Evolutionary conservation across 2,329 filamentous ascomycete species (phyloP).

Genomic region (Botrytis galanthina): DNA sequence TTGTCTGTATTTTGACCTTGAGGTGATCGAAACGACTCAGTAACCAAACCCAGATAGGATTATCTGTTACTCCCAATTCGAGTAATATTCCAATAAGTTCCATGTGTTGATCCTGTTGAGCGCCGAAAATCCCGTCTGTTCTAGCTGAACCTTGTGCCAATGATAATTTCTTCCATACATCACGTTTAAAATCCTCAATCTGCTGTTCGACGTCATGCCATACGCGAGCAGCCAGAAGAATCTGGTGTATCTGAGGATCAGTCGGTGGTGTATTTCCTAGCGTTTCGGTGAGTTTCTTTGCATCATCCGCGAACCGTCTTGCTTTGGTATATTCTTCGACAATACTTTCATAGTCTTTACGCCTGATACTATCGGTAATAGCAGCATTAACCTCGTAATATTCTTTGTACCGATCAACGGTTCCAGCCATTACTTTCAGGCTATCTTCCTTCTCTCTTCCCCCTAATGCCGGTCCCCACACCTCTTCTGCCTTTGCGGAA

Average conservation of each 20-base stretch:
- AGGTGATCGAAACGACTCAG: slow-evolving; percentile 85
- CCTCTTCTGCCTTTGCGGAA: slow-evolving; percentile 90
- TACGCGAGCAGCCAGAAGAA: slow-evolving; percentile 87
- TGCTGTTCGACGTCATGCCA: slow-evolving; percentile 93
- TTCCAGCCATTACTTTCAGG: slow-evolving; percentile 72
- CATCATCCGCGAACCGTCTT: slow-evolving; percentile 77
- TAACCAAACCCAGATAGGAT: slow-evolving; percentile 95
- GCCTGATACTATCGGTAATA: slow-evolving; percentile 80
- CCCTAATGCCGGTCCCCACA: slow-evolving; percentile 92
- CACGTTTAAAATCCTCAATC: slow-evolving; percentile 80
- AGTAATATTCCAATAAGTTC: slow-evolving; percentile 84
- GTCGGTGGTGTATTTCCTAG: slow-evolving; percentile 58
- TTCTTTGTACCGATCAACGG: slow-evolving; percentile 75
- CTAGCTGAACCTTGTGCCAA: slow-evolving; percentile 56
- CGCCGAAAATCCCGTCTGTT: slow-evolving; percentile 24
- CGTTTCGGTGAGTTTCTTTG: slow-evolving; percentile 63
- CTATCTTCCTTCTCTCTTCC: slow-evolving; percentile 89
- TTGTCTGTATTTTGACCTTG: slow-evolving; percentile 77
- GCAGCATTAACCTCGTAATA: slow-evolving; percentile 77
- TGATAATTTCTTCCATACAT: slow-evolving; percentile 80
- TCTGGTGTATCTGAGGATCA: slow-evolving; percentile 79
- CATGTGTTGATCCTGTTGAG: slow-evolving; percentile 77
- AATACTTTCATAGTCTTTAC: slow-evolving; percentile 84
- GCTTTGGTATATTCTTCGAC: slow-evolving; percentile 85
- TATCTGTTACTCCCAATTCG: slow-evolving; percentile 93